These are phyloP conservation scores for Pezicula carpinea DNA, from an alignment of 2,329 filamentous ascomycete species.

Conservation along the genomic window DNA sequence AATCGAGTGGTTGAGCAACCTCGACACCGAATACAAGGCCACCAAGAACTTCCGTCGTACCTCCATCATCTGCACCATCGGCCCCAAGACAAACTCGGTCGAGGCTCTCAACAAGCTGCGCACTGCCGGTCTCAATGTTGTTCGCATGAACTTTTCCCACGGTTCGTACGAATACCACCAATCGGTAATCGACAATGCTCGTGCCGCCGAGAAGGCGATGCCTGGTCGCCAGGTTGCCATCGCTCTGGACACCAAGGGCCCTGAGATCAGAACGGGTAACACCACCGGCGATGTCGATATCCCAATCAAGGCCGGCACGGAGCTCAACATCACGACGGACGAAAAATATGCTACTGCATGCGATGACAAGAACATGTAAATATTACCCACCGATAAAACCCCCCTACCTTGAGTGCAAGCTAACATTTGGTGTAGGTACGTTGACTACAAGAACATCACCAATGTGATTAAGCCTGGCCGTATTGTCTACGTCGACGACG, in stretches of 20 bases:
- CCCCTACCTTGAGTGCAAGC: too few species aligned
- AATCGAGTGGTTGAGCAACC: constrained; percentile 61
- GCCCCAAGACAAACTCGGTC: constrained; percentile 97
- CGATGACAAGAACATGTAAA: constrained; percentile 91
- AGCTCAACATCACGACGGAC: constrained; percentile 96
- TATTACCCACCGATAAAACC: constrained; percentile 10
- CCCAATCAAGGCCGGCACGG: constrained; percentile 74
- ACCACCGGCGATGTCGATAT: constrained; percentile 67
- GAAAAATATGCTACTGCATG: constrained; percentile 81
- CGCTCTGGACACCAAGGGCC: constrained; percentile 80
- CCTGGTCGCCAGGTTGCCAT: constrained; percentile 87
- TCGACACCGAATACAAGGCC: constrained; percentile 86
- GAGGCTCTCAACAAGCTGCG: constrained; percentile 96
- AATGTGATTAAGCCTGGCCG: constrained; percentile 91
- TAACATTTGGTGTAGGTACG: constrained; percentile 56
- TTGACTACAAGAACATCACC: constrained; percentile 99
- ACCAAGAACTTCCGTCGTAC: constrained; percentile 90
- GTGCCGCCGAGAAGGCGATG: constrained; percentile 74
- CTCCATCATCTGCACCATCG: constrained; percentile 98
- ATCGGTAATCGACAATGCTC: constrained; percentile 94
- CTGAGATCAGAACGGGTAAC: constrained; percentile 82
- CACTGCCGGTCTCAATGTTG: constrained; percentile 88
- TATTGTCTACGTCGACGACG: constrained; percentile 97
- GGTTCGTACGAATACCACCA: constrained; percentile 96
- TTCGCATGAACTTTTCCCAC: constrained; percentile 99